A percentile compares a stretch with the other conserved stretches of the same genome.
Evolutionary conservation across 176 grass and related monocot species (phyloP).

Genomic region (Bothriochloa decipiens): DNA sequence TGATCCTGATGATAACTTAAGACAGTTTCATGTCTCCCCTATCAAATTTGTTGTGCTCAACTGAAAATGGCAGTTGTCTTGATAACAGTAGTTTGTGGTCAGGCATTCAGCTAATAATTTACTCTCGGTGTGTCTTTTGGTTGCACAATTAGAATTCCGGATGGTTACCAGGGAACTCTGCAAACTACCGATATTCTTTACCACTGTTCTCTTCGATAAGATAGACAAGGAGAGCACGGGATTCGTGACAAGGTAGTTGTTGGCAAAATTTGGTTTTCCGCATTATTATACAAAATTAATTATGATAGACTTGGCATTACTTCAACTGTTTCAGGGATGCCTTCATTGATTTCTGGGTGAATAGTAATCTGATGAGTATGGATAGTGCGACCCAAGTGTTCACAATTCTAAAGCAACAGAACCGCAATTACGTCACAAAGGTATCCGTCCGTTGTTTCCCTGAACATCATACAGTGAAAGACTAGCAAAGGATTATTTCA

Average conservation of each 20-base stretch:
- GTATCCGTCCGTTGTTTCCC: slow-evolving; percentile 47
- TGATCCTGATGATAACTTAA: not conserved
- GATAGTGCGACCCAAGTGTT: slow-evolving; percentile 84
- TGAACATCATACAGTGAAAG: slow-evolving; percentile 19
- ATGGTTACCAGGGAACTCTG: slow-evolving; percentile 94
- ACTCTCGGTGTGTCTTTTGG: not conserved
- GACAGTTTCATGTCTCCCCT: slow-evolving; percentile 1
- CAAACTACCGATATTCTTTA: slow-evolving; percentile 88
- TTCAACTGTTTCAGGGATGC: slow-evolving; percentile 68
- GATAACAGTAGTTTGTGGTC: slow-evolving; percentile 21
- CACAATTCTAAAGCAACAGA: slow-evolving; percentile 76
- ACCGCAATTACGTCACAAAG: slow-evolving; percentile 71
- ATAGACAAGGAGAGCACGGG: slow-evolving; percentile 67
- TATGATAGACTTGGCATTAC: slow-evolving; percentile 8
- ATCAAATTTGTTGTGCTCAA: not conserved
- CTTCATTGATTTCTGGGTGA: slow-evolving; percentile 87
- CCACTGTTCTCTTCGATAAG: slow-evolving; percentile 77
- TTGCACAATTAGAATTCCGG: slow-evolving; percentile 72
- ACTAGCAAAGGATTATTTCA: slow-evolving; percentile 31
- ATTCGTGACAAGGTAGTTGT: slow-evolving; percentile 69
- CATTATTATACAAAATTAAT: not conserved
- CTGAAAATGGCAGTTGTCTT: slow-evolving; percentile 11
- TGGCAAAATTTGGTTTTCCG: slow-evolving; percentile 6
- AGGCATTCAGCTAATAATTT: slow-evolving; percentile 18
- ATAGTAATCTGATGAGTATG: slow-evolving; percentile 88